Evolutionary conservation across 2,329 filamentous ascomycete species (phyloP), one percentile per base, ranked within the genome.

Genomic region (Diplodia corticola): DNA sequence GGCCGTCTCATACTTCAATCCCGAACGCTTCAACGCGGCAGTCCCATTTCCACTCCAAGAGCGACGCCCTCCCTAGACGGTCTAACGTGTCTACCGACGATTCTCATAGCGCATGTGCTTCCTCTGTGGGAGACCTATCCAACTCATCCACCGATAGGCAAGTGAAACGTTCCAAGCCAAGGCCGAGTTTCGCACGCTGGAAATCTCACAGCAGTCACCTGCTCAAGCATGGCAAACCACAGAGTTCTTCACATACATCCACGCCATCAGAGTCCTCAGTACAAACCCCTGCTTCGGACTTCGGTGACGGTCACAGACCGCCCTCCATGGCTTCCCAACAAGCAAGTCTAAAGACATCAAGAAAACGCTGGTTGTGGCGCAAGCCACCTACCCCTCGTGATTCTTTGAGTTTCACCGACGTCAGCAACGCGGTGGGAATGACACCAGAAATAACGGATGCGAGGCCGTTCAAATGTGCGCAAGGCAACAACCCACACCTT

Each of bases 351-450:
- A 64, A n/a, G n/a, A 46, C 26, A 26, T 65, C 46, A 10, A 20
- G 51, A 17, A 65, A 65, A 24, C 53, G 53, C 15, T 60, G 64
- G 64, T 22, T 59, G 17, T 60, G 53, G 64, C 53, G 40, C 9
- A 54, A 46, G 15, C 64, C 64, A 2, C 5, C 44, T 22, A 30
- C 30, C 5, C 17, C 64, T 22, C 51, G 64, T 24, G 64, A 65
- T 46, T 33, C 54, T 17, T 54, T 51, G 24, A 65, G 54, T 22
- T 60, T 65, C 22, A 30, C 26, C 12, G 30, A 60, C 20, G 64
- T 65, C 13, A 65, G 60, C 30, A 48, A 44, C 7, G 9, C 54
- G 17, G 13, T 17, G 12, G 44, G 60, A 12, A 28, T 60, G 46
- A 22, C 5, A 12, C 24, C 46, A 22, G 20, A 44, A n/a, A 54